Evolutionary conservation across 768 basidiomycete genomes (phyloP).

Genomic region (Leccinum fibrillosum): DNA sequence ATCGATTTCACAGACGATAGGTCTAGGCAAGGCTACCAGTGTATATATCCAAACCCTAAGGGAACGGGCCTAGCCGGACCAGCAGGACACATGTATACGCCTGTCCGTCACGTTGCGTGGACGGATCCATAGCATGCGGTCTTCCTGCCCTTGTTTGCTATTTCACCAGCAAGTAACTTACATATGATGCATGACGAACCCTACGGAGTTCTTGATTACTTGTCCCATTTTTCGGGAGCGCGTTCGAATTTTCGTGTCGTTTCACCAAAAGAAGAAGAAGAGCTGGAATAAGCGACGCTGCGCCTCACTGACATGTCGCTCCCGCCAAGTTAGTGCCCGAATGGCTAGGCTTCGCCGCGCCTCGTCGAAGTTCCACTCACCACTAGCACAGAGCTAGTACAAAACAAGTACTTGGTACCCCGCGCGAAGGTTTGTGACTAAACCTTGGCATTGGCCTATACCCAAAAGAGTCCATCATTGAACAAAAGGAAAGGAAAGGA

Average conservation of each 20-base stretch:
- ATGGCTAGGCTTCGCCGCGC: slow-evolving; percentile 1
- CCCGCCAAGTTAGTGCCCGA: background rate
- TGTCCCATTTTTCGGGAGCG: background rate
- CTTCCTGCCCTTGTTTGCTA: background rate
- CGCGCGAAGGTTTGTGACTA: background rate
- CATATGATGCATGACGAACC: background rate
- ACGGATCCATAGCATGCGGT: no score
- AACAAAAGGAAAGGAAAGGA: background rate
- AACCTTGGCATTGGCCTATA: background rate
- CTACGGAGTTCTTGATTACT: background rate
- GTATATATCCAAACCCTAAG: background rate
- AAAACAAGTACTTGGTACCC: background rate
- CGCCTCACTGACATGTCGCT: background rate
- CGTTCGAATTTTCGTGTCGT: background rate
- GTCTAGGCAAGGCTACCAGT: background rate
- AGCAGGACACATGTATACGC: background rate
- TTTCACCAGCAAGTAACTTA: background rate
- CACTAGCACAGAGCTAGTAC: background rate
- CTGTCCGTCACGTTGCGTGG: background rate
- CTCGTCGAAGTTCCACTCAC: background rate
- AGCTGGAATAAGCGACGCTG: background rate
- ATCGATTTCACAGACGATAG: background rate
- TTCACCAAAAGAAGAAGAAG: background rate
- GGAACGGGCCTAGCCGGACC: background rate
- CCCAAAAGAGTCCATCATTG: background rate